Evolutionary conservation across 108 stramenopile genomes (phyloP).

Genomic region (Nannochloropsis oceanica): DNA sequence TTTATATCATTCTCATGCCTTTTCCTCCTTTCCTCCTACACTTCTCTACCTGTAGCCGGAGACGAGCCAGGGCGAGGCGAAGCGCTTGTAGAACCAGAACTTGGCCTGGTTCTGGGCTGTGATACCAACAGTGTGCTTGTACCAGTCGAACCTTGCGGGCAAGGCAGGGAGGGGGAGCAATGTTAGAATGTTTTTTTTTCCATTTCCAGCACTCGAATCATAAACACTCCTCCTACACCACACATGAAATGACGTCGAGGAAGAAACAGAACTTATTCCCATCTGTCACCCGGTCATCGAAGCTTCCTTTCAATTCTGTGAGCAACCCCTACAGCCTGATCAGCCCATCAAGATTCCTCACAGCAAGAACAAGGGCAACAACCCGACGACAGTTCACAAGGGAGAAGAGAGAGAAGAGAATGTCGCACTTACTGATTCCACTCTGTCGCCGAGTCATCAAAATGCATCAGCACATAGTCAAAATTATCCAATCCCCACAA

Average conservation of each 20-base stretch:
- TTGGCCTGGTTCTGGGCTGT: neutral
- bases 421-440: neutral
- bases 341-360: no score
- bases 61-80: neutral
- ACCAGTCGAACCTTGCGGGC: neutral
- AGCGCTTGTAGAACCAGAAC: neutral
- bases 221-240: no score
- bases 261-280: neutral
- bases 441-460: neutral
- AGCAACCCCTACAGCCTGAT: no score
- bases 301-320: no score
- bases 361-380: no score
- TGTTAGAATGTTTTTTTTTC: neutral
- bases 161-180: neutral
- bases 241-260: no score
- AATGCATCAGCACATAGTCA: neutral
- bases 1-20: neutral
- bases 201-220: neutral
- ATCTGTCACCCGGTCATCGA: neutral
- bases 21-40: neutral
- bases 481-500: neutral
- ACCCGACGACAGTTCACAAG: neutral
- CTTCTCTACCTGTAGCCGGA: neutral
- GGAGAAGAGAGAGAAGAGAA: neutral
- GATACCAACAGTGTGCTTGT: neutral